Base-by-base conservation (phyloP, 306 rosid genomes). In the Prinsepia uniflora region DNA sequence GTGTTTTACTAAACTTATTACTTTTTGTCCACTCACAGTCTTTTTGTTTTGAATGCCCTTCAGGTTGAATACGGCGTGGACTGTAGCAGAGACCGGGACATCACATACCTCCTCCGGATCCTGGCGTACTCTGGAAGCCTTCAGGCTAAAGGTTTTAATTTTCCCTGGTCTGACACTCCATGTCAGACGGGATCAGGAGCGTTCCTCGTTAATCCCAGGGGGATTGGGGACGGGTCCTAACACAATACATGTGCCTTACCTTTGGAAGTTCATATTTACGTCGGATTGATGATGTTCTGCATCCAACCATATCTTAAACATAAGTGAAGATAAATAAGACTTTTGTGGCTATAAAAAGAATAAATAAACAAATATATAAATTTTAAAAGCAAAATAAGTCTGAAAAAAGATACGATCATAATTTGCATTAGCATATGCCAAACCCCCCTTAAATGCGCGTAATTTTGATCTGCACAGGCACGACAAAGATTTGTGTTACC, bases 241-340 rank as follows among this genome's bases (percentile, higher is more conserved):
- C n/a, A n/a, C n/a, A n/a, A n/a, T n/a, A 74, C n/a, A 61, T 14
- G 61, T 78, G 70, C 34, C 68, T 52, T 80, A 87, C 99, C 92
- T 86, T 87, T 13, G 97, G 99, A 78, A 94, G 97, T 84, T 94
- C 99, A 84, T 81, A 80, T 75, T 89, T 92, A 76, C 95, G 97
- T 61, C 99, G 86, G 73, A 94, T 94, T 9, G 99, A 94, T 68
- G 99, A 94, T n/a, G 97, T 94, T 77, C 96, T 82, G 97, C 99
- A 94, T 70, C 99, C 99, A 71, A 94, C 99, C 92, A 94, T 84
- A 83, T 94, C 97, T 91, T 88, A 47, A 73, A 70, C 63, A 39
- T 17, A 66, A 80, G 91, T 90, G 81, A 87, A 81, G 86, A 43
- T 18, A 72, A 73, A 81, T 83, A 82, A 74, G 18, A 62, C 17